Evolutionary conservation across 2,329 filamentous ascomycete genomes (phyloP), one percentile per base, ranked within the genome.

Genomic region (Diaporthe sp.): DNA sequence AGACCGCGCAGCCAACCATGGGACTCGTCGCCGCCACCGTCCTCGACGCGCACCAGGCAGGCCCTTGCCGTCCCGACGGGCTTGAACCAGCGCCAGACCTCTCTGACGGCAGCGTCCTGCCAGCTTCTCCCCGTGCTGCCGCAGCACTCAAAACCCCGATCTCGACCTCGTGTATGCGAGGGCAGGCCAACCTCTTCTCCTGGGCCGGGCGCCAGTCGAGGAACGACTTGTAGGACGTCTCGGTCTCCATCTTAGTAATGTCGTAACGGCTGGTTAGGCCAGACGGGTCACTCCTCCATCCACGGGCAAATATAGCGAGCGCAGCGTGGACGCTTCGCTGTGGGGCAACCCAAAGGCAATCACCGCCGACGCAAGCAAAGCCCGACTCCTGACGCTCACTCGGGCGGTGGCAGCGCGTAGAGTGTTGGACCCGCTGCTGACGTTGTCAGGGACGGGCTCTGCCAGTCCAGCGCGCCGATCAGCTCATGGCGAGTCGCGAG

Each of bases 271-370:
- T 85, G n/a, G 82, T 82, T 2, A 84, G 79, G 6, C 82, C 82
- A 70, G 84, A 84, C 0, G 81, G 72, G 72, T 84, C 84, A 80
- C 28, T 74, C 58, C 78, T 85, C 44, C 83, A 46, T 85, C 83
- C 37, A 85, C 79, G 34, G 83, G 84, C 73, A 84, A 84, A 75
- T 83, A 85, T 49, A 81, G 81, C 73, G 84, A 83, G 7, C 78
- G 75, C 22, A 84, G 76, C 28, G 31, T 37, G 83, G 82, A 62
- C 79, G 82, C 58, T 83, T 82, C 9, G 19, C 83, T 79, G 74
- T 83, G 84, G 28, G 83, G 84, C 2, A 85, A 80, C 0, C 83
- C 83, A 28, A 85, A 82, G 8, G 84, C 83, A 55, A 84, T 84
- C 42, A 85, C 83, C 8, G 81, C 84, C 17, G 80, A 83, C 8